Evolutionary conservation across 2,329 filamentous ascomycete genomes (phyloP).

Genomic region (Chalaropsis ovoidea): DNA sequence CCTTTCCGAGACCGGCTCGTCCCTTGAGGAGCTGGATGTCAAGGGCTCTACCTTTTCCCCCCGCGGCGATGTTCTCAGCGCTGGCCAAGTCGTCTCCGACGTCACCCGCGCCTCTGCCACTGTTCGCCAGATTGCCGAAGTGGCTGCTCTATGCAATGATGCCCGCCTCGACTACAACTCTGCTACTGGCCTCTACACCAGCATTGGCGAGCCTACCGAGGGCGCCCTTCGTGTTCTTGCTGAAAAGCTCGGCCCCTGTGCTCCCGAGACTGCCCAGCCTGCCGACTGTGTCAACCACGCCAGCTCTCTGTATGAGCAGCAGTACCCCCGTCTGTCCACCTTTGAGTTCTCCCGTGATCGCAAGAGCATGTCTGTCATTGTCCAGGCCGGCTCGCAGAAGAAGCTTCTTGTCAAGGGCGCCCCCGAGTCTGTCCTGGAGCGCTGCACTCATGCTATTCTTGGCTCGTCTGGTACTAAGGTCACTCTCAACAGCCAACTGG

Average conservation of each 20-base stretch:
- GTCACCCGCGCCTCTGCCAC: constrained; percentile 63
- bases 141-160: constrained; percentile 77
- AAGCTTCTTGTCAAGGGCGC: constrained; percentile 93
- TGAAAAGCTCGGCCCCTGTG: constrained; percentile 85
- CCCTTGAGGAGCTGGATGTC: constrained; percentile 76
- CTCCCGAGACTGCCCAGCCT: constrained; percentile 44
- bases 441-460: constrained; percentile 72
- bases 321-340: constrained; percentile 65
- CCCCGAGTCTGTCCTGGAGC: constrained; percentile 85
- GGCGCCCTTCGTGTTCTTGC: constrained; percentile 81
- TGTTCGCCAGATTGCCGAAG: constrained; percentile 64
- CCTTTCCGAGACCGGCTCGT: constrained; percentile 60
- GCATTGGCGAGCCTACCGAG: constrained; percentile 89
- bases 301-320: constrained; percentile 73
- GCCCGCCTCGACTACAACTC: constrained; percentile 71
- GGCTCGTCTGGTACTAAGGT: constrained; percentile 71
- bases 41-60: constrained; percentile 90
- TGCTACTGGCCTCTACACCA: constrained; percentile 63
- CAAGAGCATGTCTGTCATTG: constrained; percentile 98
- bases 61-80: constrained; percentile 58
- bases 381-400: constrained; percentile 57
- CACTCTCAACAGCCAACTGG: constrained; percentile 57
- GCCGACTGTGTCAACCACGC: constrained; percentile 65
- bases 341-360: constrained; percentile 96
- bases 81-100: constrained; percentile 59